Percentiles rank a stretch among this genome's conserved stretches.
Conservation (phyloP, 106 monocot genomes). For the Xerophyta viscosa region DNA sequence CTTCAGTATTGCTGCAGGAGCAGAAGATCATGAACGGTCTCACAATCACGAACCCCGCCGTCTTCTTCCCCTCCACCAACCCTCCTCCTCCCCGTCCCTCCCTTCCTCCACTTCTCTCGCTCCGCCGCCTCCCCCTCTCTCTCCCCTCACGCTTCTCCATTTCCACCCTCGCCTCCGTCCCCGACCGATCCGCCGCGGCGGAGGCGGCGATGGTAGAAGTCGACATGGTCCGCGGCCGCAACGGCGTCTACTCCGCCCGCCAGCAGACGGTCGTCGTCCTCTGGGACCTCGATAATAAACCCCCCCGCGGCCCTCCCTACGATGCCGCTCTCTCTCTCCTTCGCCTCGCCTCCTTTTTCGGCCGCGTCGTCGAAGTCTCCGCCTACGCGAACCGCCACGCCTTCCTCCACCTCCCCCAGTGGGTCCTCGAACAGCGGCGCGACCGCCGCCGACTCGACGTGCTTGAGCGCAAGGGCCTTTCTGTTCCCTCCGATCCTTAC, state of each 20-base stretch:
- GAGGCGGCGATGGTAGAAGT: constrained; percentile 28
- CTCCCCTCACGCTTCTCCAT: neutral
- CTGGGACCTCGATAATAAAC: constrained; percentile 99
- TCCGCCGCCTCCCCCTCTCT: neutral
- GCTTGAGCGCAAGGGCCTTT: constrained; percentile 53
- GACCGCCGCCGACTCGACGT: constrained; percentile 45
- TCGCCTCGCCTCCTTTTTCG: constrained; percentile 55
- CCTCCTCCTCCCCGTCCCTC: neutral
- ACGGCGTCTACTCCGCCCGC: constrained; percentile 52
- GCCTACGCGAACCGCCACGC: constrained; percentile 98
- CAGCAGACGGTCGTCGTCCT: constrained; percentile 58
- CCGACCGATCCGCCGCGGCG: too few relatives aligned
- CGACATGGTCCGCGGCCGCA: constrained; percentile 58
- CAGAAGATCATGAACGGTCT: neutral
- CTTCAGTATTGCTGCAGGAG: too few relatives aligned
- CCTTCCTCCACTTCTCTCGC: neutral
- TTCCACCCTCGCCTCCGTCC: neutral
- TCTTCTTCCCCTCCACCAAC: neutral
- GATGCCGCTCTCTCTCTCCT: constrained; percentile 62
- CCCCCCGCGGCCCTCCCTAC: constrained; percentile 79
- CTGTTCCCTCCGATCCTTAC: constrained; percentile 50
- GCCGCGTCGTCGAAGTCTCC: constrained; percentile 52
- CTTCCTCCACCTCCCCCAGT: constrained; percentile 75
- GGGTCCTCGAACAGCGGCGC: constrained; percentile 65
- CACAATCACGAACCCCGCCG: neutral